Percentiles rank a stretch among this genome's conserved stretches.
Conservation (phyloP, 2,329 filamentous ascomycete genomes). For the Dichotomopilus funicola region DNA sequence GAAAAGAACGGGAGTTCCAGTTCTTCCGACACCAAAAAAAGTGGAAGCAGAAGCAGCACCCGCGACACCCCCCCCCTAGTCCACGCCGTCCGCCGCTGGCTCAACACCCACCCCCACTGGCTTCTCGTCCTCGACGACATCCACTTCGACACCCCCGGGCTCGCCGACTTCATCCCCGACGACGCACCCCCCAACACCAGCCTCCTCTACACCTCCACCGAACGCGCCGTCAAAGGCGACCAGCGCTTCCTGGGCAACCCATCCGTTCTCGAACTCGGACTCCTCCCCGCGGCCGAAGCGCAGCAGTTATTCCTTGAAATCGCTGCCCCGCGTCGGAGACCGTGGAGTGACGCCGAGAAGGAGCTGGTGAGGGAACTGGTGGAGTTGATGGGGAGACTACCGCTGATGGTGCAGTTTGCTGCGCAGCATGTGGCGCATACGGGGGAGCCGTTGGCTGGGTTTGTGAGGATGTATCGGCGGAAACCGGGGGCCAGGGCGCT, state of each 20-base stretch:
- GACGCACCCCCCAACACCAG: conserved; percentile 46
- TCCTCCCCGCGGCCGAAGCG: conserved; percentile 51
- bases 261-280: conserved; percentile 48
- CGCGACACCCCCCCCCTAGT: conserved; percentile 27
- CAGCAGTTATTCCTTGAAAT: conserved; percentile 56
- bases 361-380: conserved; percentile 56
- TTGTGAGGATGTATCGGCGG: conserved; percentile 50
- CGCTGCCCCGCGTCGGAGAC: conserved; percentile 42
- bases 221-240: conserved; percentile 48
- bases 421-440: conserved; percentile 56
- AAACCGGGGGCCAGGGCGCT: conserved; percentile 48
- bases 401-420: conserved; percentile 61
- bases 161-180: conserved; percentile 59
- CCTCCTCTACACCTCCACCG: conserved; percentile 63
- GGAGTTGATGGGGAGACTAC: conserved; percentile 56
- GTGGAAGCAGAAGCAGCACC: conserved; percentile 22
- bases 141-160: conserved; percentile 50
- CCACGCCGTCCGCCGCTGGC: conserved; percentile 53
- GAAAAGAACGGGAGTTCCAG: too few relatives aligned
- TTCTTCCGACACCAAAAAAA: conserved; percentile 34
- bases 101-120: conserved; percentile 57
- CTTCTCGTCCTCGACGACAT: conserved; percentile 62
- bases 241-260: conserved; percentile 51
- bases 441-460: conserved; percentile 54
- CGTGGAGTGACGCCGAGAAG: conserved; percentile 47